Percentiles rank a stretch among this genome's conserved stretches.
phyloP scores from a whole-genome alignment of 192 early-diverging fungal species.

The Powellomyces hirtus region DNA sequence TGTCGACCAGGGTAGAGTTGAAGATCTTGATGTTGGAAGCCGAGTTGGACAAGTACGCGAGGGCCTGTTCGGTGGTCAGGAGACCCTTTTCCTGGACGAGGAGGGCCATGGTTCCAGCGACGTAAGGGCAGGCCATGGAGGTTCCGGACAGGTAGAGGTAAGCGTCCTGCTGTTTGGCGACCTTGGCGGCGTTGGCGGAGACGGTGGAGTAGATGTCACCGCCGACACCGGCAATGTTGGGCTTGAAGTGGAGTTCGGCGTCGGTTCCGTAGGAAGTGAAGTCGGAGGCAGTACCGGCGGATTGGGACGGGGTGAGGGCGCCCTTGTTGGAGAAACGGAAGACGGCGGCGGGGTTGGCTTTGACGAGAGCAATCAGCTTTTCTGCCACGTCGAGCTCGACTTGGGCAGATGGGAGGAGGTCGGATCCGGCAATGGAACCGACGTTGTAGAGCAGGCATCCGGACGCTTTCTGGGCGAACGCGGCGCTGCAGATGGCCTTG shows the following conservation, averaged over 20 bases:
- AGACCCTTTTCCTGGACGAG: constrained; percentile 51
- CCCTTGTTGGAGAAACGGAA: constrained; percentile 50
- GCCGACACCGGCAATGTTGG: constrained; percentile 42
- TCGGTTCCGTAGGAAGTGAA: constrained; percentile 77
- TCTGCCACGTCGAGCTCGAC: constrained; percentile 10
- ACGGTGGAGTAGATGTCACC: constrained; percentile 36
- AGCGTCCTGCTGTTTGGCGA: neutral
- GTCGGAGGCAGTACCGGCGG: constrained; percentile 62
- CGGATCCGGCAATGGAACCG: constrained; percentile 16
- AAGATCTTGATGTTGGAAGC: constrained; percentile 42
- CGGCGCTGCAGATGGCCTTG: constrained; percentile 25
- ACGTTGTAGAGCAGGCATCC: constrained; percentile 38
- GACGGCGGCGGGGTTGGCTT: constrained; percentile 26
- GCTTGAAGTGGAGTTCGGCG: constrained; percentile 64
- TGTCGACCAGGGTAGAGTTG: constrained; percentile 45
- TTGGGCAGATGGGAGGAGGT: constrained; percentile 11
- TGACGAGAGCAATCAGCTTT: constrained; percentile 24
- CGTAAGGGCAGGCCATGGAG: constrained; percentile 78
- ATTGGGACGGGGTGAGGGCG: constrained; percentile 39
- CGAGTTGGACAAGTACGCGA: constrained; percentile 50
- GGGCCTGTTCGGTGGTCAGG: constrained; percentile 15
- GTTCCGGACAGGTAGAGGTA: constrained; percentile 57
- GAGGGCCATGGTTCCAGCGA: constrained; percentile 68
- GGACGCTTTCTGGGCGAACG: constrained; percentile 19
- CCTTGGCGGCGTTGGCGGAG: constrained; percentile 11